Percentiles rank a stretch among this genome's conserved stretches.
phyloP scores from a whole-genome alignment of 768 basidiomycete species.

The Lyophyllum shimeji region DNA sequence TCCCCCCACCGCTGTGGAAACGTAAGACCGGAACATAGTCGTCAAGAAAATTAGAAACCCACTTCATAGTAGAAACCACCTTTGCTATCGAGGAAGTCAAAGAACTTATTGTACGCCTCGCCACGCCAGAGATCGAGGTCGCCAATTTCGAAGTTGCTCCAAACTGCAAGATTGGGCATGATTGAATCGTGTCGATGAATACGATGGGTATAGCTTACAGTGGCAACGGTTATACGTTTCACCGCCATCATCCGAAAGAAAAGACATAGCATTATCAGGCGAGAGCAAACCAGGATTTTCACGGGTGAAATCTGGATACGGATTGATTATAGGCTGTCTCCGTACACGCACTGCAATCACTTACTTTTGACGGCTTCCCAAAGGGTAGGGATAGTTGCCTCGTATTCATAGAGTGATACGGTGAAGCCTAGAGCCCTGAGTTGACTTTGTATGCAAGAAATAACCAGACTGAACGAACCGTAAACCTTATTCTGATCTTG shows the following conservation, averaged over 20 bases:
- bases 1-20: constrained; percentile 82
- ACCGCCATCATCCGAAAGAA: constrained; percentile 78
- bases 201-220: constrained; percentile 40
- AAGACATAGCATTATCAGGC: constrained; percentile 74
- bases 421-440: constrained; percentile 64
- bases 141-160: constrained; percentile 94
- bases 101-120: constrained; percentile 81
- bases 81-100: constrained; percentile 72
- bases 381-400: constrained; percentile 81
- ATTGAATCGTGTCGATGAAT: not conserved
- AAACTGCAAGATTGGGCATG: constrained; percentile 52
- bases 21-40: not conserved
- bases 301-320: constrained; percentile 66
- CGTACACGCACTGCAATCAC: not conserved
- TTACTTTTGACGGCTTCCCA: constrained; percentile 77
- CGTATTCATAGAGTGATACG: constrained; percentile 79
- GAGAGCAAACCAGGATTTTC: constrained; percentile 60
- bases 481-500: constrained; percentile 83
- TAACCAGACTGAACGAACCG: constrained; percentile 39
- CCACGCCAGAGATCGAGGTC: constrained; percentile 82
- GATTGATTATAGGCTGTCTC: not conserved
- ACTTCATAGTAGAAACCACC: constrained; percentile 94
- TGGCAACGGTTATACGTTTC: constrained; percentile 75
- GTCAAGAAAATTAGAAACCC: not conserved
- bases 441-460: not conserved